A percentile compares a stretch with the other conserved stretches of the same genome.
Evolutionary conservation across 176 grass and related monocot genomes (phyloP).

Genomic region (Coix lacrymajobi): DNA sequence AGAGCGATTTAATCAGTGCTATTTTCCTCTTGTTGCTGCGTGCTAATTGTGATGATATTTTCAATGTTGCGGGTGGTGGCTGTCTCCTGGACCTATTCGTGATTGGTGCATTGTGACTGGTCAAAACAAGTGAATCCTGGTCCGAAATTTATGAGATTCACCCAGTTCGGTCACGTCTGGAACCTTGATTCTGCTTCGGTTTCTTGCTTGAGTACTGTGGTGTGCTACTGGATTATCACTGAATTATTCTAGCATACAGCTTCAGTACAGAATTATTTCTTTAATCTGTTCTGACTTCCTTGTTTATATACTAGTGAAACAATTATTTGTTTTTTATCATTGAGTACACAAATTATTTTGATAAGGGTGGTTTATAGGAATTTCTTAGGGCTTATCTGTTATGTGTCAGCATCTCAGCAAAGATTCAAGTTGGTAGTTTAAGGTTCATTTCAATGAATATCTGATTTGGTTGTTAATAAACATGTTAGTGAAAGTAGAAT

Average conservation of each 20-base stretch:
- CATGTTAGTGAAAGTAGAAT: not conserved
- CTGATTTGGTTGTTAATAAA: not conserved
- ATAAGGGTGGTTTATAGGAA: not conserved
- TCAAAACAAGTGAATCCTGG: not conserved
- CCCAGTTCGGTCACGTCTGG: no score
- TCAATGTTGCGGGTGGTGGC: not conserved
- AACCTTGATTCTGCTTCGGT: not conserved
- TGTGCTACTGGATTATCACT: not conserved
- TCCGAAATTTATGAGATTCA: not conserved
- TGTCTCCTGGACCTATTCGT: not conserved
- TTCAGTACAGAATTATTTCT: not conserved
- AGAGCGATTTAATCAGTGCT: conserved; percentile 20
- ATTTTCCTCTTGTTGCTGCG: not conserved
- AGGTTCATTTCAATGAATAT: not conserved
- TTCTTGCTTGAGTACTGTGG: not conserved
- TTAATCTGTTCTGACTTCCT: not conserved
- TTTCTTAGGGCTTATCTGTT: not conserved
- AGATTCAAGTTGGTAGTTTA: not conserved
- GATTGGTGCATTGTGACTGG: not conserved
- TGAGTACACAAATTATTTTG: not conserved
- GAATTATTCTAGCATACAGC: not conserved
- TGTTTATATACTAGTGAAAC: not conserved
- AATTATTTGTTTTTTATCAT: not conserved
- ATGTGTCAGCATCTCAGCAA: not conserved
- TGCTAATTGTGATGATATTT: not conserved